Conservation (phyloP, 2,329 filamentous ascomycete species). For the Sporothrix variecibatus region DNA sequence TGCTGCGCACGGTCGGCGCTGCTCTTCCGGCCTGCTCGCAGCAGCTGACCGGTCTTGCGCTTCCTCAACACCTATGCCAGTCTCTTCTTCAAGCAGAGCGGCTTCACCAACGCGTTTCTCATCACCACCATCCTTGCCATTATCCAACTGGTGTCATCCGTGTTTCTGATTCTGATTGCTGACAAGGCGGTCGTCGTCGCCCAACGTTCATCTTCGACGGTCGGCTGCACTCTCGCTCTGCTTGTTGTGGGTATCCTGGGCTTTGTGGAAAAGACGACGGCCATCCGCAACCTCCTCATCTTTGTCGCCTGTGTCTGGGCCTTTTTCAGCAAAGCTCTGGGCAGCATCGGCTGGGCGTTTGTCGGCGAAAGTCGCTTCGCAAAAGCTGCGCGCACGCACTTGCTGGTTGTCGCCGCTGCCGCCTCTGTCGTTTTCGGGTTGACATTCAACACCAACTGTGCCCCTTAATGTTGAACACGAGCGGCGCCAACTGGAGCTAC, state of each 20-base stretch:
- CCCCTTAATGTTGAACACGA: conserved; percentile 31
- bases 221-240: conserved; percentile 27
- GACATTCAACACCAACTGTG: conserved; percentile 32
- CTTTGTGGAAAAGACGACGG: conserved; percentile 21
- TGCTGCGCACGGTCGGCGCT: conserved; percentile 27
- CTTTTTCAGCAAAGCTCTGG: conserved; percentile 29
- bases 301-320: conserved; percentile 32
- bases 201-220: conserved; percentile 25
- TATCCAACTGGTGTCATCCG: conserved; percentile 28
- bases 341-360: conserved; percentile 32
- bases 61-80: conserved; percentile 33
- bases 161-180: conserved; percentile 25
- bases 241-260: conserved; percentile 30
- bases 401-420: conserved; percentile 31
- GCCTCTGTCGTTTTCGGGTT: conserved; percentile 32
- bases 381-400: conserved; percentile 32
- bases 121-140: conserved; percentile 32
- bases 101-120: conserved; percentile 33
- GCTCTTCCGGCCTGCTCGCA: conserved; percentile 29
- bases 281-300: conserved; percentile 31
- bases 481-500: conserved; percentile 32
- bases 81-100: conserved; percentile 34
- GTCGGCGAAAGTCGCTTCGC: conserved; percentile 34
- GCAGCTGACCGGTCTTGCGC: conserved; percentile 33
- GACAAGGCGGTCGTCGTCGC: conserved; percentile 30